Evolutionary conservation across 306 rosid genomes (phyloP), one percentile per base, ranked within the genome.

Genomic region (Quercus aquifolioides): DNA sequence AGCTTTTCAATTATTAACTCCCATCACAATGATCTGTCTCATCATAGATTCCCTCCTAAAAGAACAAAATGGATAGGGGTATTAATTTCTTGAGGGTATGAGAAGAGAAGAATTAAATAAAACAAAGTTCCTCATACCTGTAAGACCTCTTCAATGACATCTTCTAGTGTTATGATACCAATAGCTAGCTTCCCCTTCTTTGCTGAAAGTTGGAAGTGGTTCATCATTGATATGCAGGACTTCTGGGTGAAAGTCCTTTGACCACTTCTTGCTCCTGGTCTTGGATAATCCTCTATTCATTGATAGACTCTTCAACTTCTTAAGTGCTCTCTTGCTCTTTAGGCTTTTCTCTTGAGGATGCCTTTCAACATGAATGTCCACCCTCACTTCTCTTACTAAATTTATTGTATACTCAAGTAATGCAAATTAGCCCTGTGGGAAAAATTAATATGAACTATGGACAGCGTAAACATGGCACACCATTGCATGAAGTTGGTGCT

Each of bases 101-200:
- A 76, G 20, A 70, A 58, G 51, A 9, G 51, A 14, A 14, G 13
- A 10, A 33, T 49, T 25, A 72, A 74, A 76, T 55, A 19, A 80
- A 55, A 59, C 5, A 49, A 21, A 76, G 26, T 23, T n/a, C 8
- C 63, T 58, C 20, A 1, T 86, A 94, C 97, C 95, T 92, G 99
- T 82, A 95, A 79, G 60, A 95, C 97, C 89, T 95, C 97, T 85
- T 93, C 98, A n/a, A 95, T 95, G 25, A 95, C 97, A 77, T 93
- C 99, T 81, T 93, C 98, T 92, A 95, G 88, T 5, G 98, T 90
- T 30, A 95, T 95, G 41, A 95, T 79, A 8, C 99, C 99, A 31
- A 91, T 94, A 57, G 98, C 96, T 85, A 57, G 98, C 96, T 85
- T 88, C 97, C 81, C 90, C 97, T 85, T 89, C 89, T 80, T 93